phyloP scores from a whole-genome alignment of 1,139 yeast genomes.

The Pichia cactophila region DNA sequence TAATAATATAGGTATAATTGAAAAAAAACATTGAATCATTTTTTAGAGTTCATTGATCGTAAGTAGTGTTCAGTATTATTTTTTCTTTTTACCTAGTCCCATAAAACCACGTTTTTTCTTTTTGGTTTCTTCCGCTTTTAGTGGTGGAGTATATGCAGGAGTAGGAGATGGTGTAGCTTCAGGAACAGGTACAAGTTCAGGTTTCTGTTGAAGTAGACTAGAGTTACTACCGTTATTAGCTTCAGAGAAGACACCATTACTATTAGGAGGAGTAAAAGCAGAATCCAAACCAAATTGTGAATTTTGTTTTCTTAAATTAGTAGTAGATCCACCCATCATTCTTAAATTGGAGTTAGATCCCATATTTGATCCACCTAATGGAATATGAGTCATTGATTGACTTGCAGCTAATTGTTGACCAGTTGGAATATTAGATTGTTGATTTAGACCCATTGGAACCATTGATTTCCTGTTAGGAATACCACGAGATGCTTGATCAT shows the following conservation, averaged over 20 bases:
- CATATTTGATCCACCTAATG: background rate
- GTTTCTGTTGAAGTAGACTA: slow-evolving; percentile 7
- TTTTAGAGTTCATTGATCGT: background rate
- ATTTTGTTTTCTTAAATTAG: background rate
- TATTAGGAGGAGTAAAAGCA: slow-evolving; percentile 9
- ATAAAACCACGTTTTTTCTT: slow-evolving; percentile 22
- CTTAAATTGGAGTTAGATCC: slow-evolving; percentile 4
- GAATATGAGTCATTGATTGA: background rate
- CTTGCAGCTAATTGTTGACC: background rate
- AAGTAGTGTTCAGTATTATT: background rate
- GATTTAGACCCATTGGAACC: slow-evolving; percentile 8
- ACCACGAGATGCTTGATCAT: slow-evolving; percentile 17
- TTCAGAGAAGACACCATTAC: background rate
- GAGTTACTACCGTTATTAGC: background rate
- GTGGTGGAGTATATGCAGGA: slow-evolving; percentile 19
- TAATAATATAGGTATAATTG: background rate
- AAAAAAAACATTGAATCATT: slow-evolving; percentile 15
- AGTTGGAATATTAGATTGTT: background rate
- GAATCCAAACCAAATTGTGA: slow-evolving; percentile 1
- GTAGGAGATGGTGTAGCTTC: slow-evolving; percentile 28
- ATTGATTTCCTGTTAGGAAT: slow-evolving; percentile 13
- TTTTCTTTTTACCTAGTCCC: slow-evolving; percentile 18
- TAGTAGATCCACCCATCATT: background rate
- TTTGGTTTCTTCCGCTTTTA: slow-evolving; percentile 7
- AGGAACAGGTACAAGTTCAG: slow-evolving; percentile 25